Percentiles rank a stretch among this genome's conserved stretches.
Evolutionary conservation across 257 asterid species (phyloP).

Genomic region (Primulina eburnea): DNA sequence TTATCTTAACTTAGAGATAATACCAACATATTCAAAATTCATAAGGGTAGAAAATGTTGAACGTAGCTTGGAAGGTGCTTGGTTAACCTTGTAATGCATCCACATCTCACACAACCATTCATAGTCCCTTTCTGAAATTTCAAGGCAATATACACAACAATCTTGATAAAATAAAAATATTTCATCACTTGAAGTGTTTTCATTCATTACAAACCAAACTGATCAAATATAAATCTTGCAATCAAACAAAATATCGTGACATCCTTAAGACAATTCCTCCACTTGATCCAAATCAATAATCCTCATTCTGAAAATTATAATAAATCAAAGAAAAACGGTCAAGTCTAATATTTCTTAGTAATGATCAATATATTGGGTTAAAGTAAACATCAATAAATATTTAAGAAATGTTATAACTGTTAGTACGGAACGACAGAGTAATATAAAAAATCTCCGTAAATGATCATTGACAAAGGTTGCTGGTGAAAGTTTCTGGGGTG

Average conservation of each 20-base stretch:
- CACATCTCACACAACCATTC: no score
- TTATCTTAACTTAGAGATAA: neutral
- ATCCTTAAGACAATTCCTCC: neutral
- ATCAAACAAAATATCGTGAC: neutral
- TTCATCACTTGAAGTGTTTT: neutral
- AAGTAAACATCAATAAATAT: no score
- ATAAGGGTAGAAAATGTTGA: neutral
- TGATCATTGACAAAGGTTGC: neutral
- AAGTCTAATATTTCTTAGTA: no score
- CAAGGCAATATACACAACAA: neutral
- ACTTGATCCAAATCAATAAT: neutral
- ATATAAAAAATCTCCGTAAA: no score
- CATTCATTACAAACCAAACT: neutral
- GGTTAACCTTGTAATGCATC: no score
- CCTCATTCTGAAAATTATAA: neutral
- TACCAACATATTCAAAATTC: neutral
- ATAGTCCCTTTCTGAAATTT: no score
- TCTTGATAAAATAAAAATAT: neutral
- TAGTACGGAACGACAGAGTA: neutral
- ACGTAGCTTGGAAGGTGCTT: neutral
- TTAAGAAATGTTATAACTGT: no score
- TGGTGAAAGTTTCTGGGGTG: neutral
- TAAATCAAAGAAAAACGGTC: neutral
- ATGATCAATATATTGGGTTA: no score
- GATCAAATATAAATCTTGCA: neutral